These are phyloP conservation scores for Chlamydomonas sp. DNA, from an alignment of 139 green algal genomes.

Conservation along the genomic window DNA sequence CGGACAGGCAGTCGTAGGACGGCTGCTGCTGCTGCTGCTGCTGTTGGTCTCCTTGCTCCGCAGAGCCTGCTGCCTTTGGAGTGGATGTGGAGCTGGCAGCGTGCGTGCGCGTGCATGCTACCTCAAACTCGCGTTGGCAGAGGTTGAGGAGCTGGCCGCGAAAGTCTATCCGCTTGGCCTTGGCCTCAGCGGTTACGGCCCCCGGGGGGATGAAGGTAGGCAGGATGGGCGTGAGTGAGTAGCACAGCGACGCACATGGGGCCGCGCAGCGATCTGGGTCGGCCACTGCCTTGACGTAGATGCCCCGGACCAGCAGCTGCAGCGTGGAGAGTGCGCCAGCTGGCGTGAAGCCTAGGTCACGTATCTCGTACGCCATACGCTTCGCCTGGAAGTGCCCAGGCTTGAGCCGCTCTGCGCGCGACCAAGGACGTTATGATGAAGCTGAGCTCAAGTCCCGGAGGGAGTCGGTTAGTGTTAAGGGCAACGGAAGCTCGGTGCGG, in stretches of 20 bases:
- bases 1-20: not conserved
- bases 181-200: not conserved
- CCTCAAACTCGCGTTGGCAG: slow-evolving; percentile 14
- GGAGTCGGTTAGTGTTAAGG: too few species aligned
- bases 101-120: not conserved
- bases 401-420: not conserved
- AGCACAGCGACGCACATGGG: slow-evolving; percentile 12
- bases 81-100: not conserved
- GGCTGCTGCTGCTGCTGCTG: not conserved
- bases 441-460: too few species aligned
- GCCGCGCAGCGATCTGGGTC: slow-evolving; percentile 6
- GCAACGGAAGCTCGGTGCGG: too few species aligned
- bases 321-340: slow-evolving; percentile 13
- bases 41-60: not conserved
- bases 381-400: slow-evolving; percentile 27
- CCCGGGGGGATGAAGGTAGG: slow-evolving; percentile 5
- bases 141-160: slow-evolving; percentile 14
- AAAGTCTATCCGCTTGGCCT: slow-evolving; percentile 31
- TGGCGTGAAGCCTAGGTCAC: slow-evolving; percentile 29
- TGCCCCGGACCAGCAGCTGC: slow-evolving; percentile 8
- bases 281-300: slow-evolving; percentile 2
- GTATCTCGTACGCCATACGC: slow-evolving; percentile 18
- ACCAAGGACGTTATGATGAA: too few species aligned
- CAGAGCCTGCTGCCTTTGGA: not conserved
- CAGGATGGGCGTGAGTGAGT: slow-evolving; percentile 10